Evolutionary conservation across 73 alveolate species (phyloP), one percentile per base, ranked within the genome.

Genomic region (Uronychia binucleata): DNA sequence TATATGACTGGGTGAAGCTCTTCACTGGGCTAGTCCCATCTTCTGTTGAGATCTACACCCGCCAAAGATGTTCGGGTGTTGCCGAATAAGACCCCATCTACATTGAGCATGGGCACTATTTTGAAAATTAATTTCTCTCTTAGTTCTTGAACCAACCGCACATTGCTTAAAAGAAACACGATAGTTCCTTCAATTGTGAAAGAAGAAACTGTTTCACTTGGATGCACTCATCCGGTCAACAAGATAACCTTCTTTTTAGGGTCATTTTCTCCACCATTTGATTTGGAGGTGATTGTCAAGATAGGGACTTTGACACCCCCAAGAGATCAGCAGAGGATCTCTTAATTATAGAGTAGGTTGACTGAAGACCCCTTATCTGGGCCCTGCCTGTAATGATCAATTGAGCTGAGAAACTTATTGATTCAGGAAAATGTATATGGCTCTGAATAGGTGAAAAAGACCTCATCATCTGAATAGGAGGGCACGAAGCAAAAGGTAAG

Each of bases 61-160:
- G 94, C 94, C 58, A 89, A 89, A 77, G 91, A 82, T 34, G 94
- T 89, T 33, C 94, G 57, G 5, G 94, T 84, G 81, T 89, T 89
- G 30, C 94, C 94, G 25, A 89, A 88, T 59, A 89, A 77, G 31
- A 84, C 94, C 0, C 94, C 94, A 46, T 89, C 94, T 1, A 88
- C 88, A 78, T 89, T 89, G 89, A 89, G 84, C 94, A 89, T 89
- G 60, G 94, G 94, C 0, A 89, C 88, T 32, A 89, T 83, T 89
- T 89, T 89, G 81, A 89, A 81, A 28, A 89, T 58, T 82, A 84
- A 81, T 32, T 80, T 35, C 58, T 89, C 94, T 59, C 94, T 81
- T 84, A 89, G 78, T 83, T 89, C 86, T 82, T 81, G 81, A 0
- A 91, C 94, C 67, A 84, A 89, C 19, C 86, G 88, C 1, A 91